Conservation (phyloP, 2,329 filamentous ascomycete species). For the Rhexocercosporidium sp. region DNA sequence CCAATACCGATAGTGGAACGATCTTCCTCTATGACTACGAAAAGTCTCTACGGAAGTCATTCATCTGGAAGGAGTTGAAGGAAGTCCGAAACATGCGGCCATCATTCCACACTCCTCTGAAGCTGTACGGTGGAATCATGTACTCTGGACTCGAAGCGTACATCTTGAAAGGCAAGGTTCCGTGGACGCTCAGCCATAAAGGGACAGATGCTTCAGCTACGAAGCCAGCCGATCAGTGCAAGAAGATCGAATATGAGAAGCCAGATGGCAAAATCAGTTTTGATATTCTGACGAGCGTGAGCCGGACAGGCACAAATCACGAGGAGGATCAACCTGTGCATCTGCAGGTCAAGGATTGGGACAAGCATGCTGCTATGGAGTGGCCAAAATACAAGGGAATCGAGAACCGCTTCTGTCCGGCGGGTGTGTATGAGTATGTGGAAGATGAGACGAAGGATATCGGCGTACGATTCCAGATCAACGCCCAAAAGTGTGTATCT, state of each 20-base stretch:
- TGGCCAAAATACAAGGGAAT: slow-evolving; percentile 90
- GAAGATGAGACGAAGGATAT: slow-evolving; percentile 87
- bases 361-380: slow-evolving; percentile 80
- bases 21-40: slow-evolving; percentile 97
- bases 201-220: slow-evolving; percentile 79
- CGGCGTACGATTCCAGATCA: slow-evolving; percentile 96
- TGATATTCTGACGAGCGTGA: slow-evolving; percentile 94
- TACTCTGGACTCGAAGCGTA: slow-evolving; percentile 95
- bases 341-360: slow-evolving; percentile 93
- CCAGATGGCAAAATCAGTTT: slow-evolving; percentile 95
- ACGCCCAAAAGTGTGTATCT: slow-evolving; percentile 85
- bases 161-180: slow-evolving; percentile 80
- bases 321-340: slow-evolving; percentile 98
- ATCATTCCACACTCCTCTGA: slow-evolving; percentile 87
- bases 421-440: slow-evolving; percentile 97
- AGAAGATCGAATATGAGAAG: slow-evolving; percentile 95
- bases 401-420: slow-evolving; percentile 96
- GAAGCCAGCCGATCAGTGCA: slow-evolving; percentile 76
- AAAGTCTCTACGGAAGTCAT: slow-evolving; percentile 80
- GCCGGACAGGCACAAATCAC: slow-evolving; percentile 94
- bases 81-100: slow-evolving; percentile 98
- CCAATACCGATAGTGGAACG: slow-evolving; percentile 62
- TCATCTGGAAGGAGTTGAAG: slow-evolving; percentile 92
- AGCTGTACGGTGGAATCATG: slow-evolving; percentile 85
- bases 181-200: slow-evolving; percentile 92